Percentiles rank a stretch among this genome's conserved stretches.
Evolutionary conservation across 2,329 filamentous ascomycete genomes (phyloP).

Genomic region (Tricladium varicosporioides): DNA sequence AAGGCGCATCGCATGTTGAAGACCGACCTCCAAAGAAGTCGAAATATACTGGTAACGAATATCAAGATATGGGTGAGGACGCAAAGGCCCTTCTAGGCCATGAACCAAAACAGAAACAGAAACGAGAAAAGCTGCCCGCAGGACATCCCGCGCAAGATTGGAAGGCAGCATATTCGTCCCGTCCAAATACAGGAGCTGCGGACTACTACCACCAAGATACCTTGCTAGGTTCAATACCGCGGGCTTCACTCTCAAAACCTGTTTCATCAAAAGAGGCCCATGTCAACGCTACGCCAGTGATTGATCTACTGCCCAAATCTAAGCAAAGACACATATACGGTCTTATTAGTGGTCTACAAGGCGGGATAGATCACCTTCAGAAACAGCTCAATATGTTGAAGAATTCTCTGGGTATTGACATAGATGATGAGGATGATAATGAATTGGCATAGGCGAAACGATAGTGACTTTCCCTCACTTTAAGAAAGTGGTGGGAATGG

Average conservation of each 20-base stretch:
- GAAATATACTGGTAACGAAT: neutral
- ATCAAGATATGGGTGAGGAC: neutral
- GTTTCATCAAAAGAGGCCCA: neutral
- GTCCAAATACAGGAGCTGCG: slow-evolving; percentile 1
- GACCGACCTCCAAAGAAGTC: neutral
- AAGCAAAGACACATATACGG: slow-evolving; percentile 26
- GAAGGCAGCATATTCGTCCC: no score
- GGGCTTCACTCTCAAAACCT: neutral
- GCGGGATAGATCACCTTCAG: slow-evolving; percentile 25
- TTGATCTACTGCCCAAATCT: slow-evolving; percentile 21
- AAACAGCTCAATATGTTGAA: slow-evolving; percentile 26
- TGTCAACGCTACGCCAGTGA: slow-evolving; percentile 9
- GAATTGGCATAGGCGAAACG: neutral
- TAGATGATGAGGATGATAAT: slow-evolving; percentile 14
- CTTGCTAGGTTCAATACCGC: neutral
- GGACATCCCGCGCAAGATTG: no score
- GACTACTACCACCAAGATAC: neutral
- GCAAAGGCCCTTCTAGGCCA: neutral
- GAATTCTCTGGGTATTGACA: slow-evolving; percentile 23
- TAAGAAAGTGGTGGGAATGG: no score
- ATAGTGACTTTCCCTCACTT: neutral
- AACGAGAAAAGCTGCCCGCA: no score
- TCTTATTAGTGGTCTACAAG: slow-evolving; percentile 23
- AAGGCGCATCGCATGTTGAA: slow-evolving; percentile 3
- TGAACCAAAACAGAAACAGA: no score